Evolutionary conservation across 768 basidiomycete genomes (phyloP).

Genomic region (Chlorophyllum brunneum): DNA sequence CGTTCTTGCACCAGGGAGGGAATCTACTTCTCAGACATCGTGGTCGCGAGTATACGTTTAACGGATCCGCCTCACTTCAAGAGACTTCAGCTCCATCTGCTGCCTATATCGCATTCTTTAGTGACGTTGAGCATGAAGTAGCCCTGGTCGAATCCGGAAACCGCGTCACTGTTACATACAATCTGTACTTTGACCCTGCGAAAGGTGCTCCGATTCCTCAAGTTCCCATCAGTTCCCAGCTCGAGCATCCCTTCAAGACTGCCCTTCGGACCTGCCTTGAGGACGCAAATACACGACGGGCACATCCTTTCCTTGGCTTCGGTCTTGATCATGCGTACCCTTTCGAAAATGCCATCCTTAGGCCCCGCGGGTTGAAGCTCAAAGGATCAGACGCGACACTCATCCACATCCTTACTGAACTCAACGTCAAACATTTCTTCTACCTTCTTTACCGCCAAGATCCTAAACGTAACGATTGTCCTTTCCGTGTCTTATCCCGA

Average conservation of each 20-base stretch:
- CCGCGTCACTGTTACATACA: constrained; percentile 39
- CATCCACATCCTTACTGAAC: not conserved
- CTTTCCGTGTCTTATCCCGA: not conserved
- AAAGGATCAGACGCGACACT: constrained; percentile 1
- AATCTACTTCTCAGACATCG: constrained; percentile 36
- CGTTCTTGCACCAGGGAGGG: constrained; percentile 43
- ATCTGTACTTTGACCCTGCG: constrained; percentile 27
- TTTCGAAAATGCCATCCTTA: not conserved
- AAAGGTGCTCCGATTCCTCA: constrained; percentile 1
- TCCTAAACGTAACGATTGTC: not conserved
- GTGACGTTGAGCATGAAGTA: constrained; percentile 41
- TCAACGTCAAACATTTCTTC: too few species aligned
- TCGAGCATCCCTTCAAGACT: constrained; percentile 6
- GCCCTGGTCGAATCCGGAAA: constrained; percentile 29
- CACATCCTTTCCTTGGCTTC: constrained; percentile 16
- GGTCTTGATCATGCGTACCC: constrained; percentile 14
- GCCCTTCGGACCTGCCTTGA: not conserved
- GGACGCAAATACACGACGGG: constrained; percentile 5
- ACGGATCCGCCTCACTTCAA: constrained; percentile 25
- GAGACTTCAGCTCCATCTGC: constrained; percentile 11
- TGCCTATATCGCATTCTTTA: constrained; percentile 31
- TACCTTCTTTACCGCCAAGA: too few species aligned
- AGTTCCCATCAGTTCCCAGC: not conserved
- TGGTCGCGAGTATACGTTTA: constrained; percentile 21
- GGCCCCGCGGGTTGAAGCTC: not conserved